A percentile compares a stretch with the other conserved stretches of the same genome.
Conservation (phyloP, 129 eudicot species). For the Arctium lappa region DNA sequence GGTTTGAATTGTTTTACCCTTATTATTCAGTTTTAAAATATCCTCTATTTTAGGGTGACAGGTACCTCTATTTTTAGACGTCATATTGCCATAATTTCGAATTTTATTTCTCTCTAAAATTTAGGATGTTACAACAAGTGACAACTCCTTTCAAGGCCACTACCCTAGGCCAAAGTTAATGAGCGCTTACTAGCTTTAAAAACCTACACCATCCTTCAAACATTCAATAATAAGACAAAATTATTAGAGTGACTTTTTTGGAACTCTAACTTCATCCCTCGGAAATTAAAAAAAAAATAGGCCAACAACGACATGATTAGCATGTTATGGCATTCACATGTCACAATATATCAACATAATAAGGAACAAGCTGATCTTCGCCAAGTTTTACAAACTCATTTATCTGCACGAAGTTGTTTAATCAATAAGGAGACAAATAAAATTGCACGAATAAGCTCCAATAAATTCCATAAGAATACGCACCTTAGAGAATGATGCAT, state of each 20-base stretch:
- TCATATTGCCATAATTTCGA: no score
- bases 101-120: no score
- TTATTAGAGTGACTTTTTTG: not conserved
- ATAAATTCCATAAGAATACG: not conserved
- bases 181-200: slow-evolving; percentile 1
- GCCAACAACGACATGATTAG: slow-evolving; percentile 9
- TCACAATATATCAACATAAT: slow-evolving; percentile 80
- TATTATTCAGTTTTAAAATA: no score
- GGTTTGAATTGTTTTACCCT: no score
- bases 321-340: not conserved
- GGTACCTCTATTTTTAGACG: no score
- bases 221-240: not conserved
- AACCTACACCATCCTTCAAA: not conserved
- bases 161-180: slow-evolving; percentile 3
- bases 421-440: not conserved
- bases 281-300: not conserved
- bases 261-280: not conserved
- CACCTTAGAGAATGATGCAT: not conserved
- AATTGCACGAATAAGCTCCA: not conserved
- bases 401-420: slow-evolving; percentile 50
- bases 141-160: slow-evolving; percentile 10
- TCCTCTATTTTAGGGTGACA: no score
- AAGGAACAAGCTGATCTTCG: slow-evolving; percentile 95
- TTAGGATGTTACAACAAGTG: not conserved
- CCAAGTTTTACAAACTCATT: slow-evolving; percentile 97